These are phyloP conservation scores for Neophaeococcomyces mojaviensis DNA, from an alignment of 2,329 filamentous ascomycete genomes.

Conservation along the genomic window DNA sequence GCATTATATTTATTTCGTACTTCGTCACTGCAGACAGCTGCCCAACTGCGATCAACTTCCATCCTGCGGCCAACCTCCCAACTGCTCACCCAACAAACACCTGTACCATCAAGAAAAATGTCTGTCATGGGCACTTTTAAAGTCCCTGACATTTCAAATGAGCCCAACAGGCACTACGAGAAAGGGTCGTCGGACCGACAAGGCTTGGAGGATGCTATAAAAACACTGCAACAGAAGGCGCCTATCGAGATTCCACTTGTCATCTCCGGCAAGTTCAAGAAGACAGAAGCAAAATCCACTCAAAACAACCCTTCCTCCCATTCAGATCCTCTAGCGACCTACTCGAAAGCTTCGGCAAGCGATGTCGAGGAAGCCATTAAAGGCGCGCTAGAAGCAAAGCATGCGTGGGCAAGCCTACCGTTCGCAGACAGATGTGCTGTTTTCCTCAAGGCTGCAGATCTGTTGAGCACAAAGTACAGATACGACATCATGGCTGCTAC, in stretches of 20 bases:
- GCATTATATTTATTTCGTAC: too few relatives aligned
- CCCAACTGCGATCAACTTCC: too few relatives aligned
- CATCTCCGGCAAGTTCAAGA: slow-evolving; percentile 73
- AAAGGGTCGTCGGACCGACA: slow-evolving; percentile 75
- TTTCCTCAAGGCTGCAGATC: slow-evolving; percentile 91
- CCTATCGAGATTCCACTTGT: slow-evolving; percentile 75
- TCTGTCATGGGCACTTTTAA: slow-evolving; percentile 75
- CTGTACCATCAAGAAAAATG: slow-evolving; percentile 15
- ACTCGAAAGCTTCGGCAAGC: slow-evolving; percentile 69
- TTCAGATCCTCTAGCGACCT: slow-evolving; percentile 66
- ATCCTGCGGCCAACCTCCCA: too few relatives aligned
- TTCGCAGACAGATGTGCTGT: slow-evolving; percentile 87
- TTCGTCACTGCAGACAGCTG: too few relatives aligned
- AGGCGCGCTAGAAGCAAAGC: slow-evolving; percentile 76
- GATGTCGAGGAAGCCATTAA: slow-evolving; percentile 77
- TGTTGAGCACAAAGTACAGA: slow-evolving; percentile 85
- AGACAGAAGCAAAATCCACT: slow-evolving; percentile 54
- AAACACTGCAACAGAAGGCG: slow-evolving; percentile 58
- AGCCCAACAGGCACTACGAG: slow-evolving; percentile 90
- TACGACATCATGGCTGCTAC: slow-evolving; percentile 95
- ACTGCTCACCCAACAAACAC: not conserved
- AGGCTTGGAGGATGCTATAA: slow-evolving; percentile 66
- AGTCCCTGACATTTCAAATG: slow-evolving; percentile 78
- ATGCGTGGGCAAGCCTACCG: slow-evolving; percentile 74
- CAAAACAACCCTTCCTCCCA: slow-evolving; percentile 83